A percentile compares a stretch with the other conserved stretches of the same genome.
Evolutionary conservation across 352 stramenopile species (phyloP).

Genomic region (Saprolegnia diclina): DNA sequence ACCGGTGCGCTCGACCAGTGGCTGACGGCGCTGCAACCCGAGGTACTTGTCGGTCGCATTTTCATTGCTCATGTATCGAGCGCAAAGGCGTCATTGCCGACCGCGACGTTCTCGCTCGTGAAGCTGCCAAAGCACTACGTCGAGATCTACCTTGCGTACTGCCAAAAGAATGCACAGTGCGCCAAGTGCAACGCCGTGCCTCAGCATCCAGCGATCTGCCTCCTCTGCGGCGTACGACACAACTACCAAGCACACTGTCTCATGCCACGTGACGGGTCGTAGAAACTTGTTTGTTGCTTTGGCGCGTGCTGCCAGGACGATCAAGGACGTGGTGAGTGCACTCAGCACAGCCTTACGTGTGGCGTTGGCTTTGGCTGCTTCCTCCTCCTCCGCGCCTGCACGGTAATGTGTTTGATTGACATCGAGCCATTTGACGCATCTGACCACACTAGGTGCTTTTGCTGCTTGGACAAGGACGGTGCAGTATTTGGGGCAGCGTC

Average conservation of each 20-base stretch:
- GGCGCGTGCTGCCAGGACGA: constrained; percentile 55
- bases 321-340: constrained; percentile 64
- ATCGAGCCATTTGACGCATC: background rate
- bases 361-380: constrained; percentile 56
- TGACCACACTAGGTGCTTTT: constrained; percentile 46
- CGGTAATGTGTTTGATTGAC: constrained; percentile 31
- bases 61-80: no score
- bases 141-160: constrained; percentile 78
- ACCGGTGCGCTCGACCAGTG: background rate
- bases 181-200: constrained; percentile 51
- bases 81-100: background rate
- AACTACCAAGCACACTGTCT: background rate
- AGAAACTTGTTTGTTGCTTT: constrained; percentile 64
- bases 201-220: constrained; percentile 64
- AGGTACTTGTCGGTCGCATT: background rate
- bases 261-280: background rate
- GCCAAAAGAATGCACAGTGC: constrained; percentile 53
- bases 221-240: constrained; percentile 53
- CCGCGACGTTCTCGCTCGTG: constrained; percentile 1
- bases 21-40: background rate
- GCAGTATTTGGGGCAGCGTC: constrained; percentile 75
- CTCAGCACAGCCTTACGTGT: constrained; percentile 60
- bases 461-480: constrained; percentile 57
- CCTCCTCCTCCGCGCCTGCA: constrained; percentile 67
- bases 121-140: constrained; percentile 69